Evolutionary conservation across 179 eudicot species (phyloP).

Genomic region (Beta corolliflora): DNA sequence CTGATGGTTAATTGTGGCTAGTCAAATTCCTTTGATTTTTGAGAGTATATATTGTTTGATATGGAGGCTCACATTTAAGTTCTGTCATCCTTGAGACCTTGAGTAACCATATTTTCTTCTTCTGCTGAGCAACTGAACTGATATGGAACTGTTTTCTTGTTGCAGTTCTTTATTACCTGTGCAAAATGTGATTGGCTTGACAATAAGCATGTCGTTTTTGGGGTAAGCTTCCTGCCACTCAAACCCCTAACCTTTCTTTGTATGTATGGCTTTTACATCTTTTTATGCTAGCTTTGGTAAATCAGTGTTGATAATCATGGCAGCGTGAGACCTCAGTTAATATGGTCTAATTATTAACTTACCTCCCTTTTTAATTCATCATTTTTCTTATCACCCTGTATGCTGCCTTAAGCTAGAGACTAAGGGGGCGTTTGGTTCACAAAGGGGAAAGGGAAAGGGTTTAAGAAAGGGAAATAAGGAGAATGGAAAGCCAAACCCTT

Average conservation of each 20-base stretch:
- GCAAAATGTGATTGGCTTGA: slow-evolving; percentile 98
- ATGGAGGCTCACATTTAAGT: not conserved
- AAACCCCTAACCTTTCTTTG: slow-evolving; percentile 1
- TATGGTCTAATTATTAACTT: not conserved
- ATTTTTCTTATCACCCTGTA: not conserved
- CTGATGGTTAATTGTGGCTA: not conserved
- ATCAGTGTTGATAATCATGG: not conserved
- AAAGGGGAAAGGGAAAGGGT: too few relatives aligned
- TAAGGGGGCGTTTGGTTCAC: too few relatives aligned
- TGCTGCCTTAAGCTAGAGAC: not conserved
- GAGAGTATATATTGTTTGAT: not conserved
- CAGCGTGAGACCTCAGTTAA: not conserved
- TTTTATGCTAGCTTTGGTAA: not conserved
- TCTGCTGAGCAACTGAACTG: not conserved
- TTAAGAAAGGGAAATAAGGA: too few relatives aligned
- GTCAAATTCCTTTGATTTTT: not conserved
- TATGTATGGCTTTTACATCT: too few relatives aligned
- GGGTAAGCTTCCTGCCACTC: slow-evolving; percentile 53
- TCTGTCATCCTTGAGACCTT: not conserved
- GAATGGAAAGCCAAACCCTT: too few relatives aligned
- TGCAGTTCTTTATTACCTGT: slow-evolving; percentile 90
- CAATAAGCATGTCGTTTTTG: slow-evolving; percentile 96
- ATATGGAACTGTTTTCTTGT: slow-evolving; percentile 13
- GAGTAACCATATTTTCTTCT: not conserved
- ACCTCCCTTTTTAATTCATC: not conserved